phyloP scores from a whole-genome alignment of 495 filamentous ascomycete genomes.

The Penicillium odoratum region DNA sequence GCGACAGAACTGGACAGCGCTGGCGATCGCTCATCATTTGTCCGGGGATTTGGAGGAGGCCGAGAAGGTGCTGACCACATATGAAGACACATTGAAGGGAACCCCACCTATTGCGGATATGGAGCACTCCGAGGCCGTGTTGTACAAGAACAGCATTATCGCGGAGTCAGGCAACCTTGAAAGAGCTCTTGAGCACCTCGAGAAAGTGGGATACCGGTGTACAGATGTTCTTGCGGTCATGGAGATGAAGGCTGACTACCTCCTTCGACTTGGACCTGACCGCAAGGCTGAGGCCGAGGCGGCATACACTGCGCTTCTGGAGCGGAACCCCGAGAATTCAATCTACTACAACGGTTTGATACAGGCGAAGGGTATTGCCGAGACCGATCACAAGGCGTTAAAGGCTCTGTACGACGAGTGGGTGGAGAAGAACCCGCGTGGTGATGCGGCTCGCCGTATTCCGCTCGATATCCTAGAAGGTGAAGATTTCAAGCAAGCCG shows the following conservation, averaged over 20 bases:
- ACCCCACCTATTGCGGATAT: slow-evolving; percentile 73
- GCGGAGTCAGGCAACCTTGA: slow-evolving; percentile 79
- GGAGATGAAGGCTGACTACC: slow-evolving; percentile 85
- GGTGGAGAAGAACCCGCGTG: slow-evolving; percentile 74
- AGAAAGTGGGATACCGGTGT: slow-evolving; percentile 70
- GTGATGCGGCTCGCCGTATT: slow-evolving; percentile 81
- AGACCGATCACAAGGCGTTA: slow-evolving; percentile 61
- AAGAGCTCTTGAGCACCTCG: slow-evolving; percentile 82
- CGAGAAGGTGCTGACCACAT: slow-evolving; percentile 87
- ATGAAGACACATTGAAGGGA: slow-evolving; percentile 85
- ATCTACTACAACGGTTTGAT: slow-evolving; percentile 81
- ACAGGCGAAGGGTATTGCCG: slow-evolving; percentile 61
- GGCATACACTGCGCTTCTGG: slow-evolving; percentile 77
- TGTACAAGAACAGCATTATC: slow-evolving; percentile 97
- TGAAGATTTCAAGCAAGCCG: slow-evolving; percentile 76
- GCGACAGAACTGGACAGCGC: slow-evolving; percentile 92
- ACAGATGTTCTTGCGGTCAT: slow-evolving; percentile 86
- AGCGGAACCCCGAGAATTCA: slow-evolving; percentile 84
- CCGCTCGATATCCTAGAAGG: slow-evolving; percentile 89
- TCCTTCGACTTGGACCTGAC: slow-evolving; percentile 73
- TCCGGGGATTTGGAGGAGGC: slow-evolving; percentile 79
- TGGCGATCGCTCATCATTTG: slow-evolving; percentile 91
- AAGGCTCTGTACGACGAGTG: slow-evolving; percentile 76
- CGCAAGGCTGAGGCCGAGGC: slow-evolving; percentile 77
- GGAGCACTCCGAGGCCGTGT: slow-evolving; percentile 91